Evolutionary conservation across 2,329 filamentous ascomycete species (phyloP), one percentile per base, ranked within the genome.

Genomic region (Penicillium sp.): DNA sequence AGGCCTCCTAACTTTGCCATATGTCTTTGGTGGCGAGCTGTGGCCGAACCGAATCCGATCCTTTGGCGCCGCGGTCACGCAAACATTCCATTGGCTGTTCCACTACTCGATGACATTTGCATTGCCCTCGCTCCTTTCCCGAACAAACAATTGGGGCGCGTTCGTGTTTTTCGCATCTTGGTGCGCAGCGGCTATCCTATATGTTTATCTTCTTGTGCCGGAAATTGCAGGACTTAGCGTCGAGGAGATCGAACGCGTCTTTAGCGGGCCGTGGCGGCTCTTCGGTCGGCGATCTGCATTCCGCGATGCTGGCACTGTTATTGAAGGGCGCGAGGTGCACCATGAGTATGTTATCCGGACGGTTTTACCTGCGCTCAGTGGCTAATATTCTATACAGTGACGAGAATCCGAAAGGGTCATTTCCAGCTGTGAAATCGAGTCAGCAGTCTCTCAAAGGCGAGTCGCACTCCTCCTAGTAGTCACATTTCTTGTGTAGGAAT

Each of bases 11-110:
- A 66, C 71, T 24, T 66, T 79, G 0, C 77, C 77, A 0, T 79
- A 78, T 48, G 65, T 79, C 5, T 79, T 79, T 48, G 74, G 72
- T 7, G 70, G 66, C 5, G 76, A 79, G 54, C 55, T 79, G 0
- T 79, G 75, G 75, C 76, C 77, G 2, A 78, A 77, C 52, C 69
- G 69, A 3, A 70, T 79, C 46, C 74, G 77, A 0, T 77, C 75
- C 0, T 77, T 78, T 56, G 75, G 76, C 27, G 67, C 62, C 5
- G 72, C 76, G 1, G 43, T 78, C 1, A 55, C 64, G 0, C 72
- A 75, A 34, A 61, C 56, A 9, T 77, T 76, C 56, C 75, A 77
- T 60, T 77, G 75, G 76, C 62, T 77, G 0, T 78, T 78, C 58
- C 70, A 69, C 58, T 78, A 68, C 45, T 74, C 64, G 10, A 63